Percentiles rank a stretch among this genome's conserved stretches.
These are phyloP conservation scores for Globisporangium spinosum DNA, from an alignment of 352 stramenopile species.

Conservation along the genomic window DNA sequence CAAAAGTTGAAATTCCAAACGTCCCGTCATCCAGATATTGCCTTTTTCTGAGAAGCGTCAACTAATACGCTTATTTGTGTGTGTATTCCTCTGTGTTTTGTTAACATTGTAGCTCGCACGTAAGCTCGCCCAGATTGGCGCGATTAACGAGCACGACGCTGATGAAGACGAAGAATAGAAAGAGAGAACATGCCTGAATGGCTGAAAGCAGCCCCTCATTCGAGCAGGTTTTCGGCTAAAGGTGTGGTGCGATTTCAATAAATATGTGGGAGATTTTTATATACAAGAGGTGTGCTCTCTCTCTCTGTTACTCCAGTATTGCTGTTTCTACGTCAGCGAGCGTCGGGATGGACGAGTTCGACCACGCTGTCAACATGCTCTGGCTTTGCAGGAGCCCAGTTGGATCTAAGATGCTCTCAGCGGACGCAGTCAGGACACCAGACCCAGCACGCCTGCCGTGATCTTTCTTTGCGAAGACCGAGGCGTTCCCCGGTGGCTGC, in stretches of 20 bases:
- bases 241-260: slow-evolving; percentile 9
- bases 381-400: not conserved
- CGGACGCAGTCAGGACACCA: not conserved
- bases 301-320: not conserved
- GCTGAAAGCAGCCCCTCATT: not conserved
- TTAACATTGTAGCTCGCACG: slow-evolving; percentile 41
- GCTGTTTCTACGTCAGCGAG: not conserved
- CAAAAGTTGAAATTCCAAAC: not conserved
- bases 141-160: slow-evolving; percentile 39
- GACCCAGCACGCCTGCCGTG: not conserved
- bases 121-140: slow-evolving; percentile 57
- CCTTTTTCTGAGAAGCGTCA: not conserved
- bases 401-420: not conserved
- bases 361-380: slow-evolving; percentile 14
- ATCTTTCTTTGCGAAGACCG: slow-evolving; percentile 4
- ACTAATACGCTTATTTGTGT: not conserved
- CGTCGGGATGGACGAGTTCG: slow-evolving; percentile 13
- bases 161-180: slow-evolving; percentile 30
- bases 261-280: slow-evolving; percentile 10
- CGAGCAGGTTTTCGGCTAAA: not conserved
- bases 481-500: slow-evolving; percentile 12
- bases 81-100: not conserved
- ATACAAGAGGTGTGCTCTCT: not conserved
- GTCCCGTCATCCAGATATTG: not conserved
- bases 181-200: not conserved